phyloP scores from a whole-genome alignment of 1,139 yeast genomes.

The Petasospora fabianii region DNA sequence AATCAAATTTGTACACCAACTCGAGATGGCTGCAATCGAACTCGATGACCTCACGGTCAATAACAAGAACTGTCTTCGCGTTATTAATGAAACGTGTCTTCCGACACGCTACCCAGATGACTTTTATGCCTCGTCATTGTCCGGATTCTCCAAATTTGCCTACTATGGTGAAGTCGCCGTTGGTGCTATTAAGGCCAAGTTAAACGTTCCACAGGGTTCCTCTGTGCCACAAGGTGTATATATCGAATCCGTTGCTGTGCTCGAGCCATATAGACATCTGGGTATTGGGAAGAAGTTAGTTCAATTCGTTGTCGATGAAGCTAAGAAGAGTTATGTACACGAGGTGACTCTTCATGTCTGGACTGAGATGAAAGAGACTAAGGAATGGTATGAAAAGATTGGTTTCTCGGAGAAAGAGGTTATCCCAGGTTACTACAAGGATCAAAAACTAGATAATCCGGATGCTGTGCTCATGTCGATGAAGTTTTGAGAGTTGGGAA shows the following conservation, averaged over 20 bases:
- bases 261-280: slow-evolving; percentile 52
- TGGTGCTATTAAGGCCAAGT: slow-evolving; percentile 59
- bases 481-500: slow-evolving; percentile 30
- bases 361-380: slow-evolving; percentile 39
- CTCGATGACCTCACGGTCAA: slow-evolving; percentile 54
- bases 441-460: slow-evolving; percentile 42
- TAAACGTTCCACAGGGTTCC: slow-evolving; percentile 41
- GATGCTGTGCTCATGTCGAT: slow-evolving; percentile 41
- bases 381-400: slow-evolving; percentile 52
- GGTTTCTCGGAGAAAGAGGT: slow-evolving; percentile 47
- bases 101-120: slow-evolving; percentile 42
- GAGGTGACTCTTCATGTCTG: slow-evolving; percentile 61
- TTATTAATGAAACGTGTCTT: slow-evolving; percentile 42
- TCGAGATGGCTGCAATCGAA: slow-evolving; percentile 29
- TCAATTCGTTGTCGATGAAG: slow-evolving; percentile 49
- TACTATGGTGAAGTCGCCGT: slow-evolving; percentile 66
- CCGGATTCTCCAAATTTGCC: slow-evolving; percentile 33
- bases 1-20: not conserved
- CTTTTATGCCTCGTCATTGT: slow-evolving; percentile 41
- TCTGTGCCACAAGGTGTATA: slow-evolving; percentile 47
- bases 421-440: slow-evolving; percentile 49
- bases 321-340: slow-evolving; percentile 51
- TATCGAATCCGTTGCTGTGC: slow-evolving; percentile 64
- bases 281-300: slow-evolving; percentile 64
- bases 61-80: slow-evolving; percentile 50